Base-by-base conservation (phyloP, 2,329 filamentous ascomycete species). In the Alternaria dauci region DNA sequence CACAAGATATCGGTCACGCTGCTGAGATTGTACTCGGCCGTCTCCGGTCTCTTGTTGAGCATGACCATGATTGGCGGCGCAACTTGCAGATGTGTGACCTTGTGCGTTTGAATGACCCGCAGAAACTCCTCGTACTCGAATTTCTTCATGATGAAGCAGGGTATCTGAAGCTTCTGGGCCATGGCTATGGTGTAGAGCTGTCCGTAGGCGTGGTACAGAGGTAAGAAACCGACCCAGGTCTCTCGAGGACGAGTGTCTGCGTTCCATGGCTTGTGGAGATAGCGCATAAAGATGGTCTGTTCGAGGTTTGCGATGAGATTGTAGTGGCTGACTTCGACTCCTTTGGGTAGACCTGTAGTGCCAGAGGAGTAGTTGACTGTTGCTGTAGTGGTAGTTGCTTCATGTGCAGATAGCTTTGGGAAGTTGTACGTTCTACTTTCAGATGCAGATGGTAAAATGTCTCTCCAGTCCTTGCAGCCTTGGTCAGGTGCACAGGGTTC, bases 361-460 rank as follows among this genome's bases (percentile, higher is more conserved):
- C 84, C 83, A 7, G 81, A 84, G 26, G 80, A 83, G 72, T 83
- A 85, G 66, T 85, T 85, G 65, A 85, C 81, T 5, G 81, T 83
- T 28, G 79, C 79, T 34, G 77, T 72, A 1, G 76, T 80, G 8
- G 55, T 68, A 2, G 54, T 62, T 12, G 74, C 51, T 62, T 77
- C 72, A 16, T 68, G 32, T 30, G 67, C 66, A 16, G 69, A 71
- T n/a, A 78, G 58, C 1, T 47, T 28, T 2, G 72, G 71, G 54
- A 74, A 77, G 1, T 60, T 36, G 54, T 75, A 77, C 9, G 52
- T 52, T 28, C 74, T 68, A 12, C 59, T 73, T 55, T 78, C 74
- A 1, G 62, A 55, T n/a, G 61, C 55, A 5, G 73, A 73, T 0
- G 68, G 68, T 0, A 78, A 55, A 25, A 77, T 66, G 5, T 61